Conservation (phyloP, 2,329 filamentous ascomycete species). For the Arachnopeziza araneosa region DNA sequence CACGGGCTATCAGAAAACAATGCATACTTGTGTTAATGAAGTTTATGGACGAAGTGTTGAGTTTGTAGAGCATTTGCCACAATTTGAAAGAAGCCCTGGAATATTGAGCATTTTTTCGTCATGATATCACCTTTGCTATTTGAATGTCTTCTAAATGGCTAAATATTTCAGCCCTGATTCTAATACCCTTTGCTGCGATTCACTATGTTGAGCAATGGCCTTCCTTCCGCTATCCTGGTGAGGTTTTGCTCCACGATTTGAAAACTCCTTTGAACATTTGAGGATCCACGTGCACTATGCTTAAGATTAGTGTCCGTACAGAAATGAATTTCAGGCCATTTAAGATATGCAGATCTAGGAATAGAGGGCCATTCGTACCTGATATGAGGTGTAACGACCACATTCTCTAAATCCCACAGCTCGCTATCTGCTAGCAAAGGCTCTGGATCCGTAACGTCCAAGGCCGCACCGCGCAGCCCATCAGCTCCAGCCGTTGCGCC, state of each 20-base stretch:
- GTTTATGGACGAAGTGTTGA: too few relatives aligned
- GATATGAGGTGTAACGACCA: conserved; percentile 60
- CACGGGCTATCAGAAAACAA: too few relatives aligned
- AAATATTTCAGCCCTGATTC: not conserved
- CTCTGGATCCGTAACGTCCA: conserved; percentile 66
- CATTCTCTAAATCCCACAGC: conserved; percentile 57
- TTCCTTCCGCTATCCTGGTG: conserved; percentile 44
- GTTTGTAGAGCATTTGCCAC: too few relatives aligned
- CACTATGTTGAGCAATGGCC: conserved; percentile 55
- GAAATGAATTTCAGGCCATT: conserved; percentile 19
- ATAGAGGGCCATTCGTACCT: conserved; percentile 25
- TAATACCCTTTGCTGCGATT: conserved; percentile 56
- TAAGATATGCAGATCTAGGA: too few relatives aligned
- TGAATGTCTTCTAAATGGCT: conserved; percentile 6
- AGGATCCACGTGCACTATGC: conserved; percentile 39
- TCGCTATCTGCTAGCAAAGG: conserved; percentile 54
- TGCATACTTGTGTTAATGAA: too few relatives aligned
- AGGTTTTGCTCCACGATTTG: conserved; percentile 55
- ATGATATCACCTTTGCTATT: too few relatives aligned
- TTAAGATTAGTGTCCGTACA: conserved; percentile 12
- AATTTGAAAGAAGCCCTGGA: too few relatives aligned
- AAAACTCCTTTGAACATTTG: conserved; percentile 52
- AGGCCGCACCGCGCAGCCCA: conserved; percentile 52
- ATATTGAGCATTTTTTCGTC: too few relatives aligned
- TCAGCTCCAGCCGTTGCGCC: conserved; percentile 23